Evolutionary conservation across 129 eudicot species (phyloP).

Genomic region (Escallonia rubra): DNA sequence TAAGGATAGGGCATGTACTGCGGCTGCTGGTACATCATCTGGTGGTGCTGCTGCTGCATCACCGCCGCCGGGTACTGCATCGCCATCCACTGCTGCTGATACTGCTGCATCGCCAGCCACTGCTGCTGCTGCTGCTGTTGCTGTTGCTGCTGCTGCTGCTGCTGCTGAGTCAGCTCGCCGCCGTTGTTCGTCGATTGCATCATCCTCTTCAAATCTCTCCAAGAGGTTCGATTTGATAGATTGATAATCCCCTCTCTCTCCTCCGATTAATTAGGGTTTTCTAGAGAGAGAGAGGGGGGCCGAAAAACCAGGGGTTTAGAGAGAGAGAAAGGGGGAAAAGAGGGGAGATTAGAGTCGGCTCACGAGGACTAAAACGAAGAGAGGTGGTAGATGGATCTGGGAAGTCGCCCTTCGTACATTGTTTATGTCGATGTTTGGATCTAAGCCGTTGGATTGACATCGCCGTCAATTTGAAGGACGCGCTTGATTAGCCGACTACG

Average conservation of each 20-base stretch:
- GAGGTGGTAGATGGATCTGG: slow-evolving; percentile 47
- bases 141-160: slow-evolving; percentile 38
- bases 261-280: slow-evolving; percentile 6
- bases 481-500: background rate
- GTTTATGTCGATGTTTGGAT: slow-evolving; percentile 5
- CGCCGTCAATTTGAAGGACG: background rate
- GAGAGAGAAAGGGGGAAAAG: slow-evolving; percentile 26
- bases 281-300: slow-evolving; percentile 17
- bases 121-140: slow-evolving; percentile 25
- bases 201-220: background rate
- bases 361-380: background rate
- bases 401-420: background rate
- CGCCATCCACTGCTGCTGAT: background rate
- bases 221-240: background rate
- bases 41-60: slow-evolving; percentile 5
- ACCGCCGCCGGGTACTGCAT: slow-evolving; percentile 1
- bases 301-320: slow-evolving; percentile 18
- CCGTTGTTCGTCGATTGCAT: background rate
- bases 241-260: background rate
- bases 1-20: slow-evolving; percentile 2
- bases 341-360: slow-evolving; percentile 30
- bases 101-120: background rate
- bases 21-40: slow-evolving; percentile 4
- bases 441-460: slow-evolving; percentile 26
- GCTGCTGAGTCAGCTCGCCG: background rate